Conservation (phyloP, 306 rosid species). For the Erythrophleum fordii region DNA sequence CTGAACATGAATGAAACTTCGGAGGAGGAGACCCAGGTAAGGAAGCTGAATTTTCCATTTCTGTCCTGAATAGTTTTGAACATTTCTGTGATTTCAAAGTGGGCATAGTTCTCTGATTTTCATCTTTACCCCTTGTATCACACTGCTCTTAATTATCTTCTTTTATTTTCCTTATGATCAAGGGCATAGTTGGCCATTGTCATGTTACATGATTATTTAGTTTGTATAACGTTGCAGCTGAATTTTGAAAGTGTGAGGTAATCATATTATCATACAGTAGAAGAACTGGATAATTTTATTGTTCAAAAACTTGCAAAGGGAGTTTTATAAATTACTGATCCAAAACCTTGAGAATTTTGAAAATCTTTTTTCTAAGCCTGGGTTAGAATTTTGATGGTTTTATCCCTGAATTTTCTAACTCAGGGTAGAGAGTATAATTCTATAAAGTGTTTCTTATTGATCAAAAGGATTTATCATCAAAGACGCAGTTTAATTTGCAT, state of each 20-base stretch:
- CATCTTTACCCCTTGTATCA: neutral
- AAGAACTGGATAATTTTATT: neutral
- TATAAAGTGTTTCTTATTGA: neutral
- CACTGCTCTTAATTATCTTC: neutral
- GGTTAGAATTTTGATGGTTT: neutral
- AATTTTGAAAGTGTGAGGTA: neutral
- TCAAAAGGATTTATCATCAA: neutral
- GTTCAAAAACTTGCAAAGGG: conserved; percentile 13
- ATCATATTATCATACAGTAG: neutral
- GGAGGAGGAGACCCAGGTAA: conserved; percentile 60
- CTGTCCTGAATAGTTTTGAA: conserved; percentile 31
- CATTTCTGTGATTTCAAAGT: conserved; percentile 18
- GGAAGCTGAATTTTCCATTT: conserved; percentile 9
- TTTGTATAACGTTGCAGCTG: neutral
- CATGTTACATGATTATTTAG: conserved; percentile 1
- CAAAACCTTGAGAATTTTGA: neutral
- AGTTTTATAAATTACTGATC: neutral
- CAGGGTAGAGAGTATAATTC: neutral
- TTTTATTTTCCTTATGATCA: neutral
- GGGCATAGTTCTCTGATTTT: neutral
- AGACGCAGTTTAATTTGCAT: neutral
- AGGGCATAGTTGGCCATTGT: neutral
- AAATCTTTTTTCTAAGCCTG: neutral
- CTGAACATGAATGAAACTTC: conserved; percentile 51
- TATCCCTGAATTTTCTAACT: neutral